phyloP scores from a whole-genome alignment of 192 early-diverging fungal genomes.

The Coemansia umbellata region DNA sequence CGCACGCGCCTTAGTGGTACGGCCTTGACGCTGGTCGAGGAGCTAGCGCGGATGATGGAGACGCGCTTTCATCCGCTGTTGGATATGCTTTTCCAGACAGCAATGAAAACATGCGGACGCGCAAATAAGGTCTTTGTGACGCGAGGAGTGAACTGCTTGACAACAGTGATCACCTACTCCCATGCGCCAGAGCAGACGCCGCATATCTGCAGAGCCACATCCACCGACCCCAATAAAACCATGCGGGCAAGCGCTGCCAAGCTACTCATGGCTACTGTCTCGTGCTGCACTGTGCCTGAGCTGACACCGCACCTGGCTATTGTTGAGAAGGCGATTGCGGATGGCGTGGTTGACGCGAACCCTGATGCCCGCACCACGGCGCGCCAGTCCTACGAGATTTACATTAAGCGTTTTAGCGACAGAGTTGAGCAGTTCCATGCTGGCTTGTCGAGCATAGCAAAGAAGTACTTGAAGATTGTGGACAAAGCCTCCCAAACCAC shows the following conservation, averaged over 20 bases:
- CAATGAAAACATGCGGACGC: conserved; percentile 63
- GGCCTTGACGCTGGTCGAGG: conserved; percentile 61
- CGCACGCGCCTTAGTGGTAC: conserved; percentile 71
- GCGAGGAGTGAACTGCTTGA: conserved; percentile 59
- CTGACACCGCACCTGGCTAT: conserved; percentile 28
- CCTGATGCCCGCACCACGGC: conserved; percentile 44
- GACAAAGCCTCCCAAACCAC: neutral
- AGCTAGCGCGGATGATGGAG: conserved; percentile 57
- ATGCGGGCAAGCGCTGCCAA: conserved; percentile 60
- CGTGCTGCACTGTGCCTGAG: conserved; percentile 49
- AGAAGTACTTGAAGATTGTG: conserved; percentile 43
- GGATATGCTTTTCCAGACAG: conserved; percentile 59
- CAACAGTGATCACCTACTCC: conserved; percentile 58
- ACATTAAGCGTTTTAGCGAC: conserved; percentile 38
- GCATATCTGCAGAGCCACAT: conserved; percentile 53
- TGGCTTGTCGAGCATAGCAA: conserved; percentile 33
- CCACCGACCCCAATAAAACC: conserved; percentile 58
- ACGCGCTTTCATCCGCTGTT: conserved; percentile 57
- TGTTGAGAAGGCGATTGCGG: conserved; percentile 41
- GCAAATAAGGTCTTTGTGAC: conserved; percentile 74
- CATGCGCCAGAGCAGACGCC: conserved; percentile 54
- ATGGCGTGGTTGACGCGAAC: conserved; percentile 42
- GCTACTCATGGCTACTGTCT: conserved; percentile 54
- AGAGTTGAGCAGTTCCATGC: conserved; percentile 37
- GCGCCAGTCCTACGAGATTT: conserved; percentile 41